A percentile compares a stretch with the other conserved stretches of the same genome.
These are phyloP conservation scores for Eimeria tenella DNA, from an alignment of 169 alveolate genomes.

Conservation along the genomic window DNA sequence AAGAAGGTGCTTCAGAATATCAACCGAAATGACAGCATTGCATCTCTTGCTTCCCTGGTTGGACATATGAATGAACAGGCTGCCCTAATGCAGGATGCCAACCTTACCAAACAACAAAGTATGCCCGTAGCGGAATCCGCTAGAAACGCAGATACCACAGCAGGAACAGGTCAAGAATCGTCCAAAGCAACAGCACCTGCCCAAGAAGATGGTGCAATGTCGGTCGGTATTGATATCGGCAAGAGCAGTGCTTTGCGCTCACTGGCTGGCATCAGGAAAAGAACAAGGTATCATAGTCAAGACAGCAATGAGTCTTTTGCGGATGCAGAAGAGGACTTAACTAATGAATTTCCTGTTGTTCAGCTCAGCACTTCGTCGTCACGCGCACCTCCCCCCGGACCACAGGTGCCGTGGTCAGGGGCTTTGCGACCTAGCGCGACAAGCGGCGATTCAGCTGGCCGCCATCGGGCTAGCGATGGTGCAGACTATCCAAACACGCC, in stretches of 20 bases:
- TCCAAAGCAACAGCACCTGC: neutral
- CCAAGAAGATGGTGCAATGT: too few relatives aligned
- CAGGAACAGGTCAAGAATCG: neutral
- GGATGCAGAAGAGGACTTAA: neutral
- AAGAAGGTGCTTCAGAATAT: neutral
- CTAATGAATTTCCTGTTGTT: constrained; percentile 16
- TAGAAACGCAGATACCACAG: neutral
- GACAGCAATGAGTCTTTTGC: neutral
- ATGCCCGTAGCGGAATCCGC: neutral
- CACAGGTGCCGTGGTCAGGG: neutral
- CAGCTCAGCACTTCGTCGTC: constrained; percentile 10
- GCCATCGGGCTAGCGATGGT: neutral
- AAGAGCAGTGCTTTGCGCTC: constrained; percentile 4
- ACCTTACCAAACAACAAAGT: neutral
- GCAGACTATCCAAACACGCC: constrained; percentile 40
- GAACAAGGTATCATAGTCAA: neutral
- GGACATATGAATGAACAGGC: too few relatives aligned
- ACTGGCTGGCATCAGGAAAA: constrained; percentile 21
- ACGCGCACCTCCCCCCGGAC: constrained; percentile 34
- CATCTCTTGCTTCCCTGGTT: neutral
- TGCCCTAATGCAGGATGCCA: too few relatives aligned
- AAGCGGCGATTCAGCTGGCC: neutral
- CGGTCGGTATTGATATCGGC: neutral
- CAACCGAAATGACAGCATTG: neutral
- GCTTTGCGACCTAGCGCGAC: neutral